phyloP scores from a whole-genome alignment of 73 alveolate species.

The Symbiodinium natans region DNA sequence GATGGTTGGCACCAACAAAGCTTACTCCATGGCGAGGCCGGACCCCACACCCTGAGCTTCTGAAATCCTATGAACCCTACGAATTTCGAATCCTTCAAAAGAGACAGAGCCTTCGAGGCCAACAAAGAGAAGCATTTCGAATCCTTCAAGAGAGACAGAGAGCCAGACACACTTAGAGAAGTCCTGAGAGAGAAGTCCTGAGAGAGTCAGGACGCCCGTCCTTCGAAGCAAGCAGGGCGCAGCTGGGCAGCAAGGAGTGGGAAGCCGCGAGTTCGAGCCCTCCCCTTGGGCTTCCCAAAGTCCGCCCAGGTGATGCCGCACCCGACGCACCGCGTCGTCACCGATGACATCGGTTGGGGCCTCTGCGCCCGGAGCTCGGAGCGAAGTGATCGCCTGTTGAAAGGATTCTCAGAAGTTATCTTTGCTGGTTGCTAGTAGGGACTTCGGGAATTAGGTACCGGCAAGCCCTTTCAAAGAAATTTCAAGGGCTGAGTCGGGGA shows the following conservation, averaged over 20 bases:
- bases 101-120: too few species aligned
- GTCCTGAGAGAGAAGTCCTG: too few species aligned
- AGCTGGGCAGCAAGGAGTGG: neutral
- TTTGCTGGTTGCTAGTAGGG: too few species aligned
- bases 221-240: conserved; percentile 52
- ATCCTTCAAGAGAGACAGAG: too few species aligned
- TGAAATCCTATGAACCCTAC: too few species aligned
- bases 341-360: conserved; percentile 93
- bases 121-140: too few species aligned
- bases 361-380: conserved; percentile 46
- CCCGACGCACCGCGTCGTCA: conserved; percentile 90
- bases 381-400: neutral
- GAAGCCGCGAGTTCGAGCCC: neutral
- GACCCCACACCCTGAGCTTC: neutral
- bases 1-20: conserved; percentile 93
- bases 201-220: conserved; percentile 46
- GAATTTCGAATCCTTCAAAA: too few species aligned
- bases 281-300: too few species aligned
- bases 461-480: too few species aligned
- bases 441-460: too few species aligned
- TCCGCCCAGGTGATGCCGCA: conserved; percentile 75
- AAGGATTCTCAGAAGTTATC: neutral
- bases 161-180: too few species aligned
- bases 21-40: conserved; percentile 89
- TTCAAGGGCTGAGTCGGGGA: too few species aligned